Evolutionary conservation across 2,329 filamentous ascomycete species (phyloP), one percentile per base, ranked within the genome.

Genomic region (Hypoxylon sp.): DNA sequence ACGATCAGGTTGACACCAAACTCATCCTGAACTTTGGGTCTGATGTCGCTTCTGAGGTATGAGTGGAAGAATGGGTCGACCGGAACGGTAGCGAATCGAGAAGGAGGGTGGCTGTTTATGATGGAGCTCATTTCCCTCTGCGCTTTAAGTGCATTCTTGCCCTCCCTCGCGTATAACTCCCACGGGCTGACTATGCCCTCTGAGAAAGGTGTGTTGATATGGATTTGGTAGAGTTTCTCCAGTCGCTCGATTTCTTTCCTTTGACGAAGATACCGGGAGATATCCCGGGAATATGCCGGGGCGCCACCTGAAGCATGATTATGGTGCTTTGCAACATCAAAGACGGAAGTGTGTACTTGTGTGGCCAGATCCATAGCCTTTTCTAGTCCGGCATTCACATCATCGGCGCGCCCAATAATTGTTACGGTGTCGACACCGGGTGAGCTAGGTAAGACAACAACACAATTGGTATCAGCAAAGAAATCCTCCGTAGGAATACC

Each of bases 311-410:
- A 89, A 14, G 91, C 91, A 75, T 89, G 91, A 60, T 88, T 88
- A 79, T 97, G 93, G 79, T 94, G 91, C 56, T 91, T 89, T 33
- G 91, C 90, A 73, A 97, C 88, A 77, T 98, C 95, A 70, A 97
- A 89, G 77, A 90, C 92, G 42, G 91, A 90, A 84, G 91, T 92
- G 76, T 94, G 91, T 90, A 98, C 95, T 78, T 89, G 91, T 76
- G 92, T 92, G 53, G 95, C 95, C 61, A 98, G 86, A 73, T 97
- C 92, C 86, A 97, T 94, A 53, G 95, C 93, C 79, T 90, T 92
- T 77, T 97, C 92, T 51, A 94, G 84, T 76, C 92, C 96, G 71
- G 85, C 85, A 69, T 92, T 86, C 62, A 98, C 89, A 74, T 89
- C 89, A 70, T 92, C 88, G 6, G 90, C 82, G 17, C 92, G 94